phyloP scores from a whole-genome alignment of 768 basidiomycete species.

The Strobilomyces echinocephalus region DNA sequence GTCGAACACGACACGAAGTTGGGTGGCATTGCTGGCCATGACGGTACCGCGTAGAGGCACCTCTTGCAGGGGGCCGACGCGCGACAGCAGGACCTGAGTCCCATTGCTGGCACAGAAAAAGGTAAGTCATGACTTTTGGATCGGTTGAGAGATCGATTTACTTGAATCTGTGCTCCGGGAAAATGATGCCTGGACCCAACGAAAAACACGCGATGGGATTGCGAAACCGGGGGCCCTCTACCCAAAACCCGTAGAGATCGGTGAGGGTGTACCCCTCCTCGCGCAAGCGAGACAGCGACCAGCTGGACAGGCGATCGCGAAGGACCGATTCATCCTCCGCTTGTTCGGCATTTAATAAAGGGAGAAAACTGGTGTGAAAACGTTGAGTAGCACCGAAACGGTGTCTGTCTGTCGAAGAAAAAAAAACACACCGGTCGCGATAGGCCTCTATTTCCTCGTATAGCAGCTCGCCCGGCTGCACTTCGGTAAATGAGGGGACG shows the following conservation, averaged over 20 bases:
- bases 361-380: constrained; percentile 39
- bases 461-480: constrained; percentile 38
- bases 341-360: constrained; percentile 54
- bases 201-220: constrained; percentile 63
- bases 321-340: constrained; percentile 56
- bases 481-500: constrained; percentile 31
- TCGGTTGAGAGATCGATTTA: constrained; percentile 31
- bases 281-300: constrained; percentile 56
- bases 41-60: constrained; percentile 51
- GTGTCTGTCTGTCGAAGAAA: background rate
- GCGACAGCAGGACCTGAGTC: constrained; percentile 61
- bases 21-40: constrained; percentile 43
- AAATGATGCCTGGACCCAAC: constrained; percentile 54
- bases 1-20: constrained; percentile 56
- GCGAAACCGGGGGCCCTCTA: constrained; percentile 58
- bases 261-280: constrained; percentile 73
- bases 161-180: constrained; percentile 72
- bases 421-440: constrained; percentile 42
- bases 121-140: constrained; percentile 1
- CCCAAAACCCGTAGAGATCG: constrained; percentile 63
- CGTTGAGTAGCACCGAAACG: background rate
- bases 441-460: constrained; percentile 52
- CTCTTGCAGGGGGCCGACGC: constrained; percentile 57
- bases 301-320: constrained; percentile 59
- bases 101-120: constrained; percentile 51